Evolutionary conservation across 2,329 filamentous ascomycete genomes (phyloP).

Genomic region (Penicillium italicum): DNA sequence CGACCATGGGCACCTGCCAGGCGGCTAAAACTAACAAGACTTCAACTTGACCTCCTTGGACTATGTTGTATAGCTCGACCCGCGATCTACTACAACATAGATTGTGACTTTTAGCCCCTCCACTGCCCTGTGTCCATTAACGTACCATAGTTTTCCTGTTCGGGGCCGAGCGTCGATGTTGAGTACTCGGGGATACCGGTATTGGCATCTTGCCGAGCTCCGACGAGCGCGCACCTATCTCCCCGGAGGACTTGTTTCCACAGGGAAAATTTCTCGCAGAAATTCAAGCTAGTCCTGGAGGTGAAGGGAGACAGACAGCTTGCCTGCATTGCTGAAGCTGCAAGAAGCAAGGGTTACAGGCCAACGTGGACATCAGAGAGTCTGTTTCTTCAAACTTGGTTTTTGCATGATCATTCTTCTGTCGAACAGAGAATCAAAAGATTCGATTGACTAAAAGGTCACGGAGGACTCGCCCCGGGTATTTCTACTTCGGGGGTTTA

Average conservation of each 20-base stretch:
- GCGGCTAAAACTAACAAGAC: slow-evolving; percentile 5
- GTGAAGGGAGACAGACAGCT: slow-evolving; percentile 2
- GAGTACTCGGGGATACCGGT: not conserved
- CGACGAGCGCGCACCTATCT: not conserved
- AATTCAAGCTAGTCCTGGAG: not conserved
- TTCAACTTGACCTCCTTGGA: not conserved
- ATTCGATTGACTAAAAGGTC: slow-evolving; percentile 4
- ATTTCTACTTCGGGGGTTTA: not conserved
- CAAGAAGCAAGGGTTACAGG: slow-evolving; percentile 7
- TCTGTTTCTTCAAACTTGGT: not conserved
- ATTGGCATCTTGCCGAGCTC: not conserved
- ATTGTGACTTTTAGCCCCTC: slow-evolving; percentile 8
- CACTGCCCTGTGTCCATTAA: slow-evolving; percentile 5
- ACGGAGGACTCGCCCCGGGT: slow-evolving; percentile 8
- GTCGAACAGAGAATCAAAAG: slow-evolving; percentile 1
- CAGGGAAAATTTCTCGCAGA: no score
- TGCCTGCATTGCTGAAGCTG: not conserved
- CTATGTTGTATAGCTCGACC: slow-evolving; percentile 1
- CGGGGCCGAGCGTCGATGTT: slow-evolving; percentile 3
- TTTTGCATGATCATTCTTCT: slow-evolving; percentile 1
- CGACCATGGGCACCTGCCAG: not conserved
- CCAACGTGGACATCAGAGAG: slow-evolving; percentile 6
- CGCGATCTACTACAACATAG: slow-evolving; percentile 9
- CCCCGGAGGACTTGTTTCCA: not conserved
- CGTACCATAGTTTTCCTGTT: not conserved